These are phyloP conservation scores for Talaromyces islandicus DNA, from an alignment of 2,329 filamentous ascomycete genomes.

Conservation along the genomic window DNA sequence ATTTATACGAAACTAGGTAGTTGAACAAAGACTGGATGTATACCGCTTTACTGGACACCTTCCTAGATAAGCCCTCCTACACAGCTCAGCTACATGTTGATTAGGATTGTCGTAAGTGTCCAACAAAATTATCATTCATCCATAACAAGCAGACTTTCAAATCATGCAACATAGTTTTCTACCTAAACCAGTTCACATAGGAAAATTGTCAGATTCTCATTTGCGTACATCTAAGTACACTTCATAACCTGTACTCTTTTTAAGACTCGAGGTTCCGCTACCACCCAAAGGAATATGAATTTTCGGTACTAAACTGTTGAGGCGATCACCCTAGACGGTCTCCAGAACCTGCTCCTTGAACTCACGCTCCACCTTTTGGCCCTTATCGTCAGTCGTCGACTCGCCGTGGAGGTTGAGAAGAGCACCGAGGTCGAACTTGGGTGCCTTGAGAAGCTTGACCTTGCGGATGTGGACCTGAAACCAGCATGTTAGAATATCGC, in stretches of 20 bases:
- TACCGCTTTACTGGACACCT: too few species aligned
- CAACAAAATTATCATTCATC: not conserved
- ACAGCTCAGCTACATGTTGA: not conserved
- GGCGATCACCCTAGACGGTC: constrained; percentile 63
- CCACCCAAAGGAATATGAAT: not conserved
- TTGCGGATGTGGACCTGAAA: constrained; percentile 96
- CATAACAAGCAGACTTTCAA: not conserved
- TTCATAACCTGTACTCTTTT: not conserved
- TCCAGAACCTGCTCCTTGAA: constrained; percentile 98
- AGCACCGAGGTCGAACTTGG: constrained; percentile 98
- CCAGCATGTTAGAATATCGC: not conserved
- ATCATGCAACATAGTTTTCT: constrained; percentile 2
- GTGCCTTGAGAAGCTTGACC: constrained; percentile 97
- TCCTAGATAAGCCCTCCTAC: not conserved
- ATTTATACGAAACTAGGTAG: too few species aligned
- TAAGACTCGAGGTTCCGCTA: not conserved
- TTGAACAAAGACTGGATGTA: not conserved
- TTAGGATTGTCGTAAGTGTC: not conserved
- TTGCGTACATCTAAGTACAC: not conserved
- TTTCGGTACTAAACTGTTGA: not conserved
- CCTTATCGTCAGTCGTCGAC: constrained; percentile 90
- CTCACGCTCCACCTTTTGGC: constrained; percentile 97
- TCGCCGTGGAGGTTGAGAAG: constrained; percentile 97
- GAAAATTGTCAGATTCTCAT: not conserved
- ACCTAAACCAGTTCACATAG: not conserved